Conservation (phyloP, 345 rosid genomes). For the Acer negundo region DNA sequence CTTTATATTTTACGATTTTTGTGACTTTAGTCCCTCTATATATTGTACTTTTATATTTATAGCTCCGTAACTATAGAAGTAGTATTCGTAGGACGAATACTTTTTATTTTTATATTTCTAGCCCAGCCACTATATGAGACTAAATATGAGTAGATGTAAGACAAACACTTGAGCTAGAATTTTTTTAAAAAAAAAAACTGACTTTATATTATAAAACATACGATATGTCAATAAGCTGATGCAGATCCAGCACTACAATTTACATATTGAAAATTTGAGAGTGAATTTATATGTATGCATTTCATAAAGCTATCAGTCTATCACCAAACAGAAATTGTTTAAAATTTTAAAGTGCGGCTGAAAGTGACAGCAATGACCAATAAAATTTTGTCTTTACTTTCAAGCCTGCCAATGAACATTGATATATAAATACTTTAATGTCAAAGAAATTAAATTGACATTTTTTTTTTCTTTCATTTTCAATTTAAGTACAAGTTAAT, state of each 20-base stretch:
- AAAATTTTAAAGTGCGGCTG: neutral
- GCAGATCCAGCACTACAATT: neutral
- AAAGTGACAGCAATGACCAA: constrained; percentile 8
- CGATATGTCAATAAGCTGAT: neutral
- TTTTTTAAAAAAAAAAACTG: too few relatives aligned
- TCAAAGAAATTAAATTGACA: neutral
- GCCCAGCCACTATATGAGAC: too few relatives aligned
- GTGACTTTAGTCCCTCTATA: too few relatives aligned
- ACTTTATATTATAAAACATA: neutral
- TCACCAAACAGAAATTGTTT: neutral
- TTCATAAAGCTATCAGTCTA: neutral
- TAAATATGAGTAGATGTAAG: too few relatives aligned
- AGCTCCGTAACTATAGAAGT: too few relatives aligned
- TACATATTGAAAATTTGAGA: too few relatives aligned
- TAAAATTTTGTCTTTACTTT: neutral
- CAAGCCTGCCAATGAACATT: neutral
- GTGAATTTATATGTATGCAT: too few relatives aligned
- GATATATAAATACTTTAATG: neutral
- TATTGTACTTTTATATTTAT: too few relatives aligned
- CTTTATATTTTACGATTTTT: too few relatives aligned
- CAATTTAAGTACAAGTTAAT: neutral
- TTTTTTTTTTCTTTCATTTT: neutral
- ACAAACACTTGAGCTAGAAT: too few relatives aligned
- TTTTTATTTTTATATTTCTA: too few relatives aligned
- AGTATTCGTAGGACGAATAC: too few relatives aligned